Evolutionary conservation across 345 rosid species (phyloP).

Genomic region (Eucalyptus erythrocorys): DNA sequence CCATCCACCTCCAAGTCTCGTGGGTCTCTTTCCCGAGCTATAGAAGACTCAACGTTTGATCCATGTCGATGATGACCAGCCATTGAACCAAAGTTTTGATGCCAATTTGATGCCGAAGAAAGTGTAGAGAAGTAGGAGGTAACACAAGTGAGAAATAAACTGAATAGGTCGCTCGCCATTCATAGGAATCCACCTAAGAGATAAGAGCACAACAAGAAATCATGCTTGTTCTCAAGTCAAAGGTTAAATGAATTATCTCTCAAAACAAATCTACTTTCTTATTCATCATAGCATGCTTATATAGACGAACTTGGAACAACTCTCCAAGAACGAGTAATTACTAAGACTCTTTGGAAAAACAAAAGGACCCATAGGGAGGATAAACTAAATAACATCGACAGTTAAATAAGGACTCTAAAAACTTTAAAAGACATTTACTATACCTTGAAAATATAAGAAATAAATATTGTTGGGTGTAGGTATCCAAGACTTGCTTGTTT

Average conservation of each 20-base stretch:
- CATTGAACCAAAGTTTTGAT: neutral
- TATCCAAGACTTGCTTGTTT: too few relatives aligned
- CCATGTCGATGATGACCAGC: neutral
- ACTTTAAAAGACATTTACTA: too few relatives aligned
- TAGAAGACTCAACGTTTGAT: neutral
- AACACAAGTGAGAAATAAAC: neutral
- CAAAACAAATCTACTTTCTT: neutral
- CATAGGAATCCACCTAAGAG: neutral
- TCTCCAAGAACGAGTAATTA: too few relatives aligned
- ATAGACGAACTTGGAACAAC: neutral
- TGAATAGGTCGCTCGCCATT: neutral
- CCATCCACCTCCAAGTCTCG: neutral
- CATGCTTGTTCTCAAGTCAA: neutral
- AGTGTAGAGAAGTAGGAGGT: neutral
- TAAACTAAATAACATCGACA: too few relatives aligned
- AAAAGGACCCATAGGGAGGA: too few relatives aligned
- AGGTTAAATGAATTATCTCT: neutral
- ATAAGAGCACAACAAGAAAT: neutral
- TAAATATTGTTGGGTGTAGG: too few relatives aligned
- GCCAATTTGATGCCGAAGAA: neutral
- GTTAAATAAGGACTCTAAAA: too few relatives aligned
- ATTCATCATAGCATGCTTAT: neutral
- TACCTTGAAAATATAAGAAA: too few relatives aligned
- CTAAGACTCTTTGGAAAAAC: too few relatives aligned
- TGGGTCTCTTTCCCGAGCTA: neutral